Conservation (phyloP, 345 rosid species). For the Eucalyptus marginata region DNA sequence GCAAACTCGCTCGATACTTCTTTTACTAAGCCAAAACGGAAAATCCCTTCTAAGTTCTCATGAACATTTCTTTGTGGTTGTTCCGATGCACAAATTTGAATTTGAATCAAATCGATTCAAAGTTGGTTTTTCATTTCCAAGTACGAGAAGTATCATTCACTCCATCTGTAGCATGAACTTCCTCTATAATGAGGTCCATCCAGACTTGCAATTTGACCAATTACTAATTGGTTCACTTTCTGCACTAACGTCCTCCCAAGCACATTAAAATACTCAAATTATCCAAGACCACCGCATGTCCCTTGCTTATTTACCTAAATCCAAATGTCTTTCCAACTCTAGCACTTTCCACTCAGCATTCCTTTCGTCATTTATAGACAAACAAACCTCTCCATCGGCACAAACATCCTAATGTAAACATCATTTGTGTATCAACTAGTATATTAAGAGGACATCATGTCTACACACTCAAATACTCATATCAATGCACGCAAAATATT, state of each 20-base stretch:
- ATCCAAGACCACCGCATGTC: neutral
- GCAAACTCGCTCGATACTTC: neutral
- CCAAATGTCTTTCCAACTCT: neutral
- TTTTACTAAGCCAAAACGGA: neutral
- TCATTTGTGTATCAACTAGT: neutral
- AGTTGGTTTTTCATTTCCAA: neutral
- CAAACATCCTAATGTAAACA: neutral
- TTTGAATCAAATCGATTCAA: neutral
- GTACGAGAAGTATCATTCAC: neutral
- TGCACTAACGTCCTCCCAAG: neutral
- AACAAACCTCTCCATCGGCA: neutral
- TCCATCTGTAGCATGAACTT: neutral
- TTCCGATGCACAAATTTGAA: neutral
- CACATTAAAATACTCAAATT: neutral
- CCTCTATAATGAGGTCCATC: neutral
- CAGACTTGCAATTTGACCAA: neutral
- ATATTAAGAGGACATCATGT: neutral
- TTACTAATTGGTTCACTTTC: neutral
- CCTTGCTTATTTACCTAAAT: neutral
- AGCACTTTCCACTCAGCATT: neutral
- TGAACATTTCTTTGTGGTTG: neutral
- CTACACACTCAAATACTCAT: neutral
- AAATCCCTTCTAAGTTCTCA: neutral
- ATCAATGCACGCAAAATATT: neutral
- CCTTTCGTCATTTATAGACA: neutral